Percentiles rank a stretch among this genome's conserved stretches.
phyloP scores from a whole-genome alignment of 306 rosid species.

The Lagenaria siceraria region DNA sequence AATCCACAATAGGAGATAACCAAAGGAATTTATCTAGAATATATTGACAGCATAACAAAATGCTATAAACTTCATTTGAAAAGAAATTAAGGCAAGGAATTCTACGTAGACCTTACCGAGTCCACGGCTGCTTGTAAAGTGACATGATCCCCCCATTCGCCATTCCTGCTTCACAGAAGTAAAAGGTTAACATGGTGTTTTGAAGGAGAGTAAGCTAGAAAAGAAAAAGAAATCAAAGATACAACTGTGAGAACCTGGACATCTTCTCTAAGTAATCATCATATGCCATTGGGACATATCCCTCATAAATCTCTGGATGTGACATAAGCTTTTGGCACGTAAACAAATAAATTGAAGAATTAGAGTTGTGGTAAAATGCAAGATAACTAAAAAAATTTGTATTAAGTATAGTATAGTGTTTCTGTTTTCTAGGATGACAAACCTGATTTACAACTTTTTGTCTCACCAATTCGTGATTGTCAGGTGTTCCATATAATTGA shows the following conservation, averaged over 20 bases:
- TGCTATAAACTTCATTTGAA: background rate
- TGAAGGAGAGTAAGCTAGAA: background rate
- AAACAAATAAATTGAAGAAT: slow-evolving; percentile 13
- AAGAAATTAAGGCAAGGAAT: background rate
- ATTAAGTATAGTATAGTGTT: background rate
- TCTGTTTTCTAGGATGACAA: slow-evolving; percentile 10
- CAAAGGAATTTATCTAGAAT: background rate
- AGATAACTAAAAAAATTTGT: slow-evolving; percentile 2
- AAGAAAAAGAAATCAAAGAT: background rate
- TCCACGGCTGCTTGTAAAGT: slow-evolving; percentile 88
- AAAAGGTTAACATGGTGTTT: background rate
- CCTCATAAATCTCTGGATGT: slow-evolving; percentile 67
- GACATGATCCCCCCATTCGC: slow-evolving; percentile 96
- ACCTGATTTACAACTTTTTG: slow-evolving; percentile 62
- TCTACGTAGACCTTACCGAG: slow-evolving; percentile 23
- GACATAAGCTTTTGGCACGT: slow-evolving; percentile 47
- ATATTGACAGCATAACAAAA: background rate
- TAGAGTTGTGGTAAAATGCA: slow-evolving; percentile 15
- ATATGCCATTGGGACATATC: slow-evolving; percentile 82
- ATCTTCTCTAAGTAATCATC: slow-evolving; percentile 59
- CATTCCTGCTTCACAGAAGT: slow-evolving; percentile 38
- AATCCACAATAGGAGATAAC: background rate
- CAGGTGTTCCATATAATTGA: slow-evolving; percentile 53
- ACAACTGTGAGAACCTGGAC: slow-evolving; percentile 34
- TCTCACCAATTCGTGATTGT: slow-evolving; percentile 52